A percentile compares a stretch with the other conserved stretches of the same genome.
Conservation (phyloP, 2,329 filamentous ascomycete species). For the Exophiala sp. region DNA sequence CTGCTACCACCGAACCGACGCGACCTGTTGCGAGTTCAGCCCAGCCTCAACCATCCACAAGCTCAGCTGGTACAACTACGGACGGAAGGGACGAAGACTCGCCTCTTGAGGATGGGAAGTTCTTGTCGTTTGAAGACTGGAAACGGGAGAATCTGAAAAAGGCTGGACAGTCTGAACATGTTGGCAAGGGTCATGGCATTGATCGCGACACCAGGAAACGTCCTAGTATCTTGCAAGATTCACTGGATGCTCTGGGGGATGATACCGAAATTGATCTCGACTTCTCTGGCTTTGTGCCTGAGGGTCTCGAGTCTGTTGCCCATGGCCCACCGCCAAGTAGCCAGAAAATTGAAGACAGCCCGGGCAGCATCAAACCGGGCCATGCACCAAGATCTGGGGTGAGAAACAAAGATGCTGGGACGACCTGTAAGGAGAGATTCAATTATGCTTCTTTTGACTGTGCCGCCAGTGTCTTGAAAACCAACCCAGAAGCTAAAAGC, state of each 20-base stretch:
- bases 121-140: conserved; percentile 98
- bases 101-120: conserved; percentile 67
- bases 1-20: not conserved
- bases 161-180: conserved; percentile 69
- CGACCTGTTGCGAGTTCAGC: conserved; percentile 1
- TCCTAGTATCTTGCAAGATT: conserved; percentile 56
- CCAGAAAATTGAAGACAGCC: conserved; percentile 38
- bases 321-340: conserved; percentile 22
- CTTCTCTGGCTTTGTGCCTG: conserved; percentile 56
- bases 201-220: conserved; percentile 41
- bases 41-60: not conserved
- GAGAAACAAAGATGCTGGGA: conserved; percentile 86
- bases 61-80: not conserved
- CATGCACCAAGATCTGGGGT: conserved; percentile 51
- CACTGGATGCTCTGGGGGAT: conserved; percentile 73
- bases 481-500: conserved; percentile 78
- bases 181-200: conserved; percentile 47
- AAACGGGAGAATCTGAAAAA: conserved; percentile 87
- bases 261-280: conserved; percentile 79
- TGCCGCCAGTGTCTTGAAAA: conserved; percentile 86
- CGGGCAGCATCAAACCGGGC: conserved; percentile 36
- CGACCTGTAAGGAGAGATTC: conserved; percentile 94
- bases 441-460: conserved; percentile 98
- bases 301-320: conserved; percentile 34
- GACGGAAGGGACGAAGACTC: conserved; percentile 52